Base-by-base conservation (phyloP, 768 basidiomycete species). In the Hortiboletus flavorubellus region DNA sequence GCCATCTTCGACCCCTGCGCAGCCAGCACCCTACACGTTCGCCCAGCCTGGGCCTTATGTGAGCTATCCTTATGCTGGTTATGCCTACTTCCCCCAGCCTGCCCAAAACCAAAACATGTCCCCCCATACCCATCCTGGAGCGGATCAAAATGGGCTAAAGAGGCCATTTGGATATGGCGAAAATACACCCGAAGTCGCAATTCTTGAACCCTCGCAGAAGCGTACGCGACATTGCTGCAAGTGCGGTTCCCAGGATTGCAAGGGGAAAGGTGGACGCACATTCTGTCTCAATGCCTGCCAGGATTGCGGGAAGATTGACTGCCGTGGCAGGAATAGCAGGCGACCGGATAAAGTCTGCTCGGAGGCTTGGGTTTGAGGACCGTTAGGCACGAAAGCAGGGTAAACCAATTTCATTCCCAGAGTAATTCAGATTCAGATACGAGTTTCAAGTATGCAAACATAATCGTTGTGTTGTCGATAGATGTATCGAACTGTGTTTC, bases 301-400 rank as follows among this genome's bases (percentile, higher is more conserved):
- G 73, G 89, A 92, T 69, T 92, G 90, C 66, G 87, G 87, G n/a
- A 86, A 86, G 74, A 61, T 86, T 59, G 85, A 87, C 15, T 92
- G 89, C 64, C 84, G 79, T 62, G 89, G 89, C 26, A 76, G 89
- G 70, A 91, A 89, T 64, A 87, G 85, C 64, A 78, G 89, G 67
- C 74, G 87, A 45, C 89, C 90, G 7, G 89, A 90, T 64, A 86
- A 87, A 69, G 79, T 77, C 54, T 91, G 89, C 61, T 74, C 76
- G 5, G 86, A 90, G 56, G 78, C 80, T 26, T 80, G 80, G 78
- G 67, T 59, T 33, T 70, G 52, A 62, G 26, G 26, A 2, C 14
- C 37, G 18, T 12, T 26, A 5, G 5, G 12, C 2, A 2, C n/a
- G 3, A 43, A 51, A 39, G 43, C 18, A 41, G 23, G 43, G 23